A percentile compares a stretch with the other conserved stretches of the same genome.
phyloP scores from a whole-genome alignment of 495 filamentous ascomycete genomes.

The Bryoglossum gracile region DNA sequence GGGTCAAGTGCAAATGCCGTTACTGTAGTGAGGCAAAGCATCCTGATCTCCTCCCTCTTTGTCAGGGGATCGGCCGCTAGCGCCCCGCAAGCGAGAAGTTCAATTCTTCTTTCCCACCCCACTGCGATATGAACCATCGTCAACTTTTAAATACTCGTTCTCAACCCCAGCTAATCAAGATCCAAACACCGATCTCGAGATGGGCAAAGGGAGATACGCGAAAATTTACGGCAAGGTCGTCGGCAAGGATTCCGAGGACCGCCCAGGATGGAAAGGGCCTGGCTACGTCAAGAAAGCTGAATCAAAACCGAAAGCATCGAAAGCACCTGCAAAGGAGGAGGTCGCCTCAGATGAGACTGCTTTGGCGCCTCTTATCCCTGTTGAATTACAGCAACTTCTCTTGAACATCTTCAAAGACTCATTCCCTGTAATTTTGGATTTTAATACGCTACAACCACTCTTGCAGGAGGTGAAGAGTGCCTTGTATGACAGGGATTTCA shows the following conservation, averaged over 20 bases:
- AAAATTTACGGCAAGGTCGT: constrained; percentile 24
- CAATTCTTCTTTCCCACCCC: too few species aligned
- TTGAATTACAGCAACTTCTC: constrained; percentile 61
- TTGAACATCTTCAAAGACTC: constrained; percentile 69
- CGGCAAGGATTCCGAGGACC: constrained; percentile 10
- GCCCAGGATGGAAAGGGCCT: constrained; percentile 20
- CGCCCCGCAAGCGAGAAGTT: too few species aligned
- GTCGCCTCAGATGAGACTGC: background rate
- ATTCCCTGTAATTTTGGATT: constrained; percentile 41
- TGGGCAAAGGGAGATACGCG: constrained; percentile 20
- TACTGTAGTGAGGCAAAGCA: too few species aligned
- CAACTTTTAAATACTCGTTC: too few species aligned
- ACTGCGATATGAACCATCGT: too few species aligned
- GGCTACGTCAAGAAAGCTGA: constrained; percentile 17
- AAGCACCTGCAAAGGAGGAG: constrained; percentile 3
- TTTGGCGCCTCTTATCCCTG: constrained; percentile 24
- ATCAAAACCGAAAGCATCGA: constrained; percentile 8
- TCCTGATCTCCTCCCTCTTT: too few species aligned
- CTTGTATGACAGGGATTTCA: constrained; percentile 79
- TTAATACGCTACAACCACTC: constrained; percentile 38
- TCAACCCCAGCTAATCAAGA: too few species aligned
- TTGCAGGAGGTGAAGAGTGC: constrained; percentile 79
- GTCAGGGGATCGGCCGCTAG: too few species aligned
- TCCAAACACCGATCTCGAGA: constrained; percentile 1
- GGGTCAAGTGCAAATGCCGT: too few species aligned